Base-by-base conservation (phyloP, 139 green algal species). In the Eudorina sp. region DNA sequence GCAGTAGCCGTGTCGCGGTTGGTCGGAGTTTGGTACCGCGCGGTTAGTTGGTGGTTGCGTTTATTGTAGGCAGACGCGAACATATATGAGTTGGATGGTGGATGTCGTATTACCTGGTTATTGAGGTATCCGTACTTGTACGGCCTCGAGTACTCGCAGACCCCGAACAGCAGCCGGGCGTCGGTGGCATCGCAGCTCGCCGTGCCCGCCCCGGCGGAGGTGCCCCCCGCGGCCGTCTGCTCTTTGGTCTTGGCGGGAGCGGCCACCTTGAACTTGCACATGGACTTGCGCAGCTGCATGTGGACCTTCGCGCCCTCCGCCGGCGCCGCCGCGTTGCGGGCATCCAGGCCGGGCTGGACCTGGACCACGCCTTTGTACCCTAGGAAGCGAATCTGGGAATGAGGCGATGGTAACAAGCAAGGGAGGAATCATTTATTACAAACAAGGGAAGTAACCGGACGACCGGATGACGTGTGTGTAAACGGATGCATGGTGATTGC, bases 81-180 rank as follows among this genome's bases (percentile, higher is more conserved):
- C 48, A 19, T 62, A 19, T 62, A 19, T 62, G 53, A 27, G 53
- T 62, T 62, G 53, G n/a, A n/a, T n/a, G n/a, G n/a, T n/a, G n/a
- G n/a, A n/a, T n/a, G n/a, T n/a, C n/a, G n/a, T n/a, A n/a, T 14
- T 82, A 82, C 73, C 46, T 82, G 73, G 45, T 29, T 62, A 29
- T 82, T 82, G 4, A 82, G 45, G 27, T 64, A 66, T 7, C 73
- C 73, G 73, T 66, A 82, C 45, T 62, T 82, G 73, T 82, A 82
- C 73, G 73, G 73, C 46, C 21, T 82, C 7, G 73, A 82, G 45
- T 62, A 82, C 25, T 40, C 73, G 14, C 48, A 46, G 4, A 82
- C 43, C 4, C 73, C 73, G 38, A 82, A 82, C 31, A 82, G 45
- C 45, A 41, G 21, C 27, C 45, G 73, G 3, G 69, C 69, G 5